Conservation (phyloP, 2,329 filamentous ascomycete genomes). For the Periglandula ipomoeae region DNA sequence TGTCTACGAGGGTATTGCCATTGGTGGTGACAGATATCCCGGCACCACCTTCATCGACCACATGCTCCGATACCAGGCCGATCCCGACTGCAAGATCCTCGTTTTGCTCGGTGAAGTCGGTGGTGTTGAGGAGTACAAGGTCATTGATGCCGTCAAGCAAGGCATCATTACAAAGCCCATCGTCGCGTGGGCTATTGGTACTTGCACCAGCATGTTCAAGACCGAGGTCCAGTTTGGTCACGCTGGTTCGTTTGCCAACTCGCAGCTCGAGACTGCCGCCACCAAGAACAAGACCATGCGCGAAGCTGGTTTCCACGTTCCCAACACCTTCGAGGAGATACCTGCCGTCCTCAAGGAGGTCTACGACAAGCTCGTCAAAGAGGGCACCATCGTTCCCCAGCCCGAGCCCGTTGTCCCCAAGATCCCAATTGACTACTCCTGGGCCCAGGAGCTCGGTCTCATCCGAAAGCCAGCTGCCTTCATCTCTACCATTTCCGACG, state of each 20-base stretch:
- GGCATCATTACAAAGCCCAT: conserved; percentile 96
- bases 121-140: conserved; percentile 99
- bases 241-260: conserved; percentile 98
- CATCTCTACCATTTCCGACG: conserved; percentile 99
- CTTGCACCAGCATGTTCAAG: conserved; percentile 99
- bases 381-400: conserved; percentile 77
- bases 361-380: conserved; percentile 79
- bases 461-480: conserved; percentile 99
- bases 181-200: conserved; percentile 98
- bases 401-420: conserved; percentile 90
- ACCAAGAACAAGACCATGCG: conserved; percentile 97
- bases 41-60: conserved; percentile 99
- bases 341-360: conserved; percentile 66
- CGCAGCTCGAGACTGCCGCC: conserved; percentile 92
- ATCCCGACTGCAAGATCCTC: conserved; percentile 96
- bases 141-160: conserved; percentile 94
- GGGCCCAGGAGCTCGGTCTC: conserved; percentile 98
- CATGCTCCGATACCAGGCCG: conserved; percentile 89
- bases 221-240: conserved; percentile 99
- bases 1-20: conserved; percentile 98
- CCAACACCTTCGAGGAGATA: conserved; percentile 94
- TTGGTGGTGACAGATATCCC: conserved; percentile 97
- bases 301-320: conserved; percentile 89
- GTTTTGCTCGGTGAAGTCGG: conserved; percentile 94
- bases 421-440: conserved; percentile 99